Percentiles rank a stretch among this genome's conserved stretches.
Conservation (phyloP, 169 alveolate genomes). For the Neospora caninum region DNA sequence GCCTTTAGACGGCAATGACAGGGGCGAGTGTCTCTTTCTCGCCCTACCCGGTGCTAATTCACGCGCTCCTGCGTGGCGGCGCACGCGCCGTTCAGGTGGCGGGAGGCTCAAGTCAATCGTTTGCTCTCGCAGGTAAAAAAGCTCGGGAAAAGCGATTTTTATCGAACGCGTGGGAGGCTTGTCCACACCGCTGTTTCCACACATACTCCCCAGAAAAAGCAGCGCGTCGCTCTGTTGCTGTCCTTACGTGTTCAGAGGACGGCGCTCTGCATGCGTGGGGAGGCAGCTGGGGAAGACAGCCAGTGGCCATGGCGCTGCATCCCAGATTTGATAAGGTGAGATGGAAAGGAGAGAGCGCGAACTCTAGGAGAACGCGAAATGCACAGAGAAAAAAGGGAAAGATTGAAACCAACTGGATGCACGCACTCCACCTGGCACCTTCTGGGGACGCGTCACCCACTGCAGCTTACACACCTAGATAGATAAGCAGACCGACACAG, state of each 20-base stretch:
- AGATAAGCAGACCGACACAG: too few relatives aligned
- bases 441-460: too few relatives aligned
- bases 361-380: too few relatives aligned
- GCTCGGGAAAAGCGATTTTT: too few relatives aligned
- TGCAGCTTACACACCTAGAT: too few relatives aligned
- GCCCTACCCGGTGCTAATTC: not conserved
- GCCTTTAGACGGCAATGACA: not conserved
- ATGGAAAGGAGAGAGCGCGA: not conserved
- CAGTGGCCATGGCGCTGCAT: not conserved
- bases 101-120: not conserved
- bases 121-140: not conserved
- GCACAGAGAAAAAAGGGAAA: too few relatives aligned
- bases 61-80: not conserved
- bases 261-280: slow-evolving; percentile 2
- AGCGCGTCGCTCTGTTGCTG: too few relatives aligned
- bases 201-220: too few relatives aligned
- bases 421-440: too few relatives aligned
- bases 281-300: not conserved
- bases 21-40: not conserved
- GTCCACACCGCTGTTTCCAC: too few relatives aligned
- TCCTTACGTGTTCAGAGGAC: not conserved
- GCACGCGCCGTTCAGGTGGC: slow-evolving; percentile 5
- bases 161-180: too few relatives aligned
- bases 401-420: too few relatives aligned
- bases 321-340: slow-evolving; percentile 1